phyloP scores from a whole-genome alignment of 1,139 yeast species.

The Magnusiomyces tetraspermus region DNA sequence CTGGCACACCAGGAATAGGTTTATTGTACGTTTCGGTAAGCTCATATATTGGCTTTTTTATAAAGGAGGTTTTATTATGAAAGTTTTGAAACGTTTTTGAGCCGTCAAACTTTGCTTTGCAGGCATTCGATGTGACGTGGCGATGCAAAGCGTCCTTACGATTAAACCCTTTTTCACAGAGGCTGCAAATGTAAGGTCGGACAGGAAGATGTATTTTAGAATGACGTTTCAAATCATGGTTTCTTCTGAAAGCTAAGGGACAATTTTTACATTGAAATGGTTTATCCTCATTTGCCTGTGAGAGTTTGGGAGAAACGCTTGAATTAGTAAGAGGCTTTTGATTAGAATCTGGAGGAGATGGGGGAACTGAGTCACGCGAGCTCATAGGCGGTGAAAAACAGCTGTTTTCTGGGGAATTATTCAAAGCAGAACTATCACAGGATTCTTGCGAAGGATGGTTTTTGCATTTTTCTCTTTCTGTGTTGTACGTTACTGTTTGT shows the following conservation, averaged over 20 bases:
- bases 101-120: slow-evolving; percentile 3
- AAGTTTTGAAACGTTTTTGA: neutral
- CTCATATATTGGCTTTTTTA: neutral
- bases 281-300: slow-evolving; percentile 10
- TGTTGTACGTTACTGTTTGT: neutral
- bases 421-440: too few relatives aligned
- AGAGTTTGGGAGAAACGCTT: neutral
- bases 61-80: neutral
- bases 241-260: slow-evolving; percentile 44
- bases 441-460: neutral
- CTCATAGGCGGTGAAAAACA: neutral
- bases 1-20: neutral
- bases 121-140: slow-evolving; percentile 12
- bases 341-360: neutral
- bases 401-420: neutral
- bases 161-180: slow-evolving; percentile 75
- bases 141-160: slow-evolving; percentile 60
- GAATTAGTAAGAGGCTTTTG: too few relatives aligned
- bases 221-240: slow-evolving; percentile 58
- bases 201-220: slow-evolving; percentile 47
- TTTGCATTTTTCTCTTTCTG: neutral
- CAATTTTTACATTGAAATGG: slow-evolving; percentile 25
- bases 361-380: neutral
- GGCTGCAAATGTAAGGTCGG: slow-evolving; percentile 55
- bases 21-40: neutral